A percentile compares a stretch with the other conserved stretches of the same genome.
Evolutionary conservation across 202 grass and related monocot genomes (phyloP).

Genomic region (Bolboschoenoplectus hybrid): DNA sequence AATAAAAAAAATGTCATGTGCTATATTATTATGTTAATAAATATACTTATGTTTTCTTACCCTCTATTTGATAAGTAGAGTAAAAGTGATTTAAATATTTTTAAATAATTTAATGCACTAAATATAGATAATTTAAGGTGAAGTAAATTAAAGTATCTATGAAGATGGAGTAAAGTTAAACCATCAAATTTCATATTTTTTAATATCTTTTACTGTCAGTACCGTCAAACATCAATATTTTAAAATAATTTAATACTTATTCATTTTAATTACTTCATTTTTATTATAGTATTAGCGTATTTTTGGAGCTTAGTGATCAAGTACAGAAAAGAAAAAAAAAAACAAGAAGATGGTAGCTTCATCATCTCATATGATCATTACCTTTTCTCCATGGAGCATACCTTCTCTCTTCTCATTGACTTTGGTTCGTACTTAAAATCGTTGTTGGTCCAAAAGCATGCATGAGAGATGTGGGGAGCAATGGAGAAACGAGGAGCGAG

Average conservation of each 20-base stretch:
- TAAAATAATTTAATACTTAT: too few species aligned
- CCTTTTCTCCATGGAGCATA: not conserved
- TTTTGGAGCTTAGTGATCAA: not conserved
- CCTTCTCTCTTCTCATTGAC: not conserved
- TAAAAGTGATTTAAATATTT: too few species aligned
- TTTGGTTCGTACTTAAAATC: not conserved
- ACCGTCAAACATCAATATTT: too few species aligned
- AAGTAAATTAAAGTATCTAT: too few species aligned
- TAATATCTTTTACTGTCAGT: too few species aligned
- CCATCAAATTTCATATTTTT: too few species aligned
- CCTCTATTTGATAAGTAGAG: too few species aligned
- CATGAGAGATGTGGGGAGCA: not conserved
- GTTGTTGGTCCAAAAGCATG: not conserved
- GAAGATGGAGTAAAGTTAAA: too few species aligned
- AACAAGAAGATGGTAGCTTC: not conserved
- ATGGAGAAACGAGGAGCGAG: not conserved
- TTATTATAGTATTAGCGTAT: not conserved
- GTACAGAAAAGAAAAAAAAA: not conserved
- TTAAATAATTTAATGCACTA: too few species aligned
- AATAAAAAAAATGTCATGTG: not conserved
- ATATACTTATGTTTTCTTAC: not conserved
- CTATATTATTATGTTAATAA: not conserved
- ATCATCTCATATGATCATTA: not conserved
- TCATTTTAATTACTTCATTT: too few species aligned
- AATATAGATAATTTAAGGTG: too few species aligned